phyloP scores from a whole-genome alignment of 768 basidiomycete genomes.

The Gymnopilus dilepis region DNA sequence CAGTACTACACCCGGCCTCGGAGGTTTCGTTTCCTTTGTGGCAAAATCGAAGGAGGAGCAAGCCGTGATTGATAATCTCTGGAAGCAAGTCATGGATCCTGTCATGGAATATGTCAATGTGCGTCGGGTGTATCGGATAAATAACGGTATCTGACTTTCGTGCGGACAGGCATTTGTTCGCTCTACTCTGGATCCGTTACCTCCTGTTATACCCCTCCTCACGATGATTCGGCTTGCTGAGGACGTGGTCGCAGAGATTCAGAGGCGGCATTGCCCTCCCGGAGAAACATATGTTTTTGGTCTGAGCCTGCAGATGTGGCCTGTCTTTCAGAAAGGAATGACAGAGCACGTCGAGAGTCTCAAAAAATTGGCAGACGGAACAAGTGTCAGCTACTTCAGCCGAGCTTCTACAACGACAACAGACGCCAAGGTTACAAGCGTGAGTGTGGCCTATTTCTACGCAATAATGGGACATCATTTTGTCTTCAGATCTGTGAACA shows the following conservation, averaged over 20 bases:
- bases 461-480: neutral
- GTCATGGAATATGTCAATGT: conserved; percentile 79
- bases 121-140: conserved; percentile 3
- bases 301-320: conserved; percentile 89
- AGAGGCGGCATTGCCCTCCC: conserved; percentile 78
- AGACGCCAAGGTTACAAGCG: conserved; percentile 68
- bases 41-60: conserved; percentile 63
- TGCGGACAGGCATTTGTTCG: conserved; percentile 71
- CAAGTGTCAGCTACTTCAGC: conserved; percentile 64
- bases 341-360: conserved; percentile 81
- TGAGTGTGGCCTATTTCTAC: conserved; percentile 36
- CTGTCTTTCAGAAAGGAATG: conserved; percentile 90
- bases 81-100: conserved; percentile 95
- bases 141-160: no score
- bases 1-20: conserved; percentile 39
- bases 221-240: conserved; percentile 94
- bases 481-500: conserved; percentile 65
- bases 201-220: conserved; percentile 77
- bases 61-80: conserved; percentile 64
- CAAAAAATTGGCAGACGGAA: conserved; percentile 82
- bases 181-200: conserved; percentile 72
- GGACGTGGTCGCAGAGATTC: conserved; percentile 73
- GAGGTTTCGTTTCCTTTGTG: conserved; percentile 39
- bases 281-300: conserved; percentile 83
- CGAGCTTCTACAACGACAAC: conserved; percentile 70